Conservation (phyloP, 805 yeast genomes). For the Candida adriatica region DNA sequence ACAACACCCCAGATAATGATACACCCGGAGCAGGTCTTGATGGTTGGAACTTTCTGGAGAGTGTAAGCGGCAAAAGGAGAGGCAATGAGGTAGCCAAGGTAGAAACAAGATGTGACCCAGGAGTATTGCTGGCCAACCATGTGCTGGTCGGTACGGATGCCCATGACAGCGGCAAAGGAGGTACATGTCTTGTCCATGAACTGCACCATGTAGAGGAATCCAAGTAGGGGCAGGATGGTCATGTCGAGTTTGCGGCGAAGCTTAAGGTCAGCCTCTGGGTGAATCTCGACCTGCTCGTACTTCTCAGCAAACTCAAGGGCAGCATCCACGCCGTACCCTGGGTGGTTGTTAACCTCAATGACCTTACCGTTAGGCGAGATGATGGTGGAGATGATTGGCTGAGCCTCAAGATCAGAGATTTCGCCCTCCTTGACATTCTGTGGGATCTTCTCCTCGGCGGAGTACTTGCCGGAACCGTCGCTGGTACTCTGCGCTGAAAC, state of each 20-base stretch:
- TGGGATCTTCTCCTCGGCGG: constrained; percentile 5
- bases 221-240: constrained; percentile 27
- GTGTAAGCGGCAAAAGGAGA: constrained; percentile 33
- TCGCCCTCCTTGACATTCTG: constrained; percentile 8
- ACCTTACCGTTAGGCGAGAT: constrained; percentile 10
- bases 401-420: constrained; percentile 7
- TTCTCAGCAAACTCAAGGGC: constrained; percentile 13
- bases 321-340: constrained; percentile 18
- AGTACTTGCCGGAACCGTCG: too few species aligned
- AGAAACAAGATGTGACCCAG: constrained; percentile 45
- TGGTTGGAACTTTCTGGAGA: constrained; percentile 40
- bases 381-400: constrained; percentile 9
- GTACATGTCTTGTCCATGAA: constrained; percentile 36
- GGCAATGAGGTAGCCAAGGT: constrained; percentile 50
- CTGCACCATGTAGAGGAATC: constrained; percentile 28
- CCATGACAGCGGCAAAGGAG: constrained; percentile 39
- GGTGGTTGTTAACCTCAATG: constrained; percentile 5
- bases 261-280: constrained; percentile 25
- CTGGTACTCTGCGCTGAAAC: too few species aligned
- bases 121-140: constrained; percentile 36
- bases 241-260: constrained; percentile 33
- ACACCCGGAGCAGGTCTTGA: constrained; percentile 31
- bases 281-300: constrained; percentile 6
- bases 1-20: constrained; percentile 43
- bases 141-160: constrained; percentile 30